phyloP scores from a whole-genome alignment of 345 rosid genomes.

The Murraya koenigii region DNA sequence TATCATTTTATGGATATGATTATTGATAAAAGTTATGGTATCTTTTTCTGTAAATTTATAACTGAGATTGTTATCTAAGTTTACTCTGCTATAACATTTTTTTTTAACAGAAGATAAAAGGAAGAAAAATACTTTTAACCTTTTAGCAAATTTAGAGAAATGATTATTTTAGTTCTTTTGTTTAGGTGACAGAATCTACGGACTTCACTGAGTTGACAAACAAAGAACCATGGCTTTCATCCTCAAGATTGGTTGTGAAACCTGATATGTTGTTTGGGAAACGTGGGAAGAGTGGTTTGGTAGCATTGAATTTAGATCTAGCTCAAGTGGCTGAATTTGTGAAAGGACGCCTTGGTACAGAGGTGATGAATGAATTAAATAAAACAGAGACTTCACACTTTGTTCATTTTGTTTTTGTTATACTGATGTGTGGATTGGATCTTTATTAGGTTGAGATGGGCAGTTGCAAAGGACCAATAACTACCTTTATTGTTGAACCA shows the following conservation, averaged over 20 bases:
- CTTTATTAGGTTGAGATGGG: slow-evolving; percentile 79
- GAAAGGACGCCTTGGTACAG: slow-evolving; percentile 76
- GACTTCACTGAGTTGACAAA: slow-evolving; percentile 77
- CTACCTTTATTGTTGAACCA: slow-evolving; percentile 94
- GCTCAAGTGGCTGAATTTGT: slow-evolving; percentile 97
- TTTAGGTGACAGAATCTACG: slow-evolving; percentile 77
- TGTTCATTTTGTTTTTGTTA: slow-evolving; percentile 6
- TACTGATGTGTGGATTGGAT: slow-evolving; percentile 7
- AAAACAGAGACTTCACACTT: not conserved
- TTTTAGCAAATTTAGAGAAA: not conserved
- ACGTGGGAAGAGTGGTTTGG: slow-evolving; percentile 96
- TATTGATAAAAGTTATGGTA: not conserved
- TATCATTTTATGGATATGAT: not conserved
- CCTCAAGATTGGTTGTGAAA: slow-evolving; percentile 85
- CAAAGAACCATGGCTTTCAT: slow-evolving; percentile 84
- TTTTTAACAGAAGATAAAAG: not conserved
- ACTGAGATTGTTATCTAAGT: not conserved
- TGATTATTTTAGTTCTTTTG: not conserved
- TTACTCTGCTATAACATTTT: not conserved
- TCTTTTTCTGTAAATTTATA: not conserved
- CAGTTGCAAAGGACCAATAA: slow-evolving; percentile 87
- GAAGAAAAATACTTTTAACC: not conserved
- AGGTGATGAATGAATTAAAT: slow-evolving; percentile 45
- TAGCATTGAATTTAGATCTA: slow-evolving; percentile 86
- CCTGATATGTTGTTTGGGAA: slow-evolving; percentile 98